Base-by-base conservation (phyloP, 306 rosid species). In the Rosa persica region DNA sequence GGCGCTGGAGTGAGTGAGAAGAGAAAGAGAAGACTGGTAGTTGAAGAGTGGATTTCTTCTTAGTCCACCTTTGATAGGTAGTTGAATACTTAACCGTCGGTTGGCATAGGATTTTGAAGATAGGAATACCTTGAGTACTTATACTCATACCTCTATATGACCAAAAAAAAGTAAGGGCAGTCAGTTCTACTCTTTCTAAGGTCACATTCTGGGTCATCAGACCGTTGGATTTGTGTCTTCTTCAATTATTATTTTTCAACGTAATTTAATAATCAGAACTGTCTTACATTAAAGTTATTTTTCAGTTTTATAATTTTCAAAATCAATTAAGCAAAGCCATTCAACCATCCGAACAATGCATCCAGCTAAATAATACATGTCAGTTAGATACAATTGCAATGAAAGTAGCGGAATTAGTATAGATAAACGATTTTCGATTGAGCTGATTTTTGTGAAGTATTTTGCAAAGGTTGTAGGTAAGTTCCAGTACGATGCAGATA, bases 21-120 rank as follows among this genome's bases (percentile, higher is more conserved):
- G 40, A 52, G 71, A 23, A 49, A 23, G 72, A 39, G 85, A 81
- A 85, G 92, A 88, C 72, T 75, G 97, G 97, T 92, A 87, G 97
- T 74, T 92, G 94, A 84, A 76, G 74, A 70, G 36, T 25, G 17
- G 46, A 67, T 67, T 6, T 65, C 11, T 60, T 15, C 10, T 52
- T 10, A 25, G 73, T 80, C 84, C 72, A 76, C 78, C 91, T 78
- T 82, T 82, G 85, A 80, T 84, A 34, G 94, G 93, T 92, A 51
- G 97, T 74, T 92, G 94, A 78, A 51, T 27, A 46, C 83, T 75
- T 27, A 38, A 19, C 79, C 65, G 88, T 86, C 79, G 22, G 91
- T 75, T 83, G 86, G 85, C 30, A 48, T 17, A 43, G 42, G 20
- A 27, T 30, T 42, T 79, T 79, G 34, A 15, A 52, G 34, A 52